Conservation (phyloP, 2,329 filamentous ascomycete genomes). For the Gnomoniopsis smithogilvyi region DNA sequence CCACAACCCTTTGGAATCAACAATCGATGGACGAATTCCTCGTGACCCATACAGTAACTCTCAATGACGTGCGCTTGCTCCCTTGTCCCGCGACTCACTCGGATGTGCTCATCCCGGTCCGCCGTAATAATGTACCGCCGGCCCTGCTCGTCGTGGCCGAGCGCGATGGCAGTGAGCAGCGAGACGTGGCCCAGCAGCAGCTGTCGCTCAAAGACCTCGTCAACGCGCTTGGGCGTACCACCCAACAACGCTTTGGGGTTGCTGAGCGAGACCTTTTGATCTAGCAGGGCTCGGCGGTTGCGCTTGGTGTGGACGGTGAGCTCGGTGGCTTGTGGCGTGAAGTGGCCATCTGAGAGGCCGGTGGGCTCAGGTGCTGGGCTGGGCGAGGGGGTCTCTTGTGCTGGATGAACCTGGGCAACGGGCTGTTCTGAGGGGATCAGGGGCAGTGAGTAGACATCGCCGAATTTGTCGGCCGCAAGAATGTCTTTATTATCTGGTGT, state of each 20-base stretch:
- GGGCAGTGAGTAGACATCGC: slow-evolving; percentile 89
- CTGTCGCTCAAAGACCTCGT: slow-evolving; percentile 65
- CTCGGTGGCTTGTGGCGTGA: slow-evolving; percentile 51
- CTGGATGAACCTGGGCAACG: not conserved
- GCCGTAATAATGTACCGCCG: slow-evolving; percentile 51
- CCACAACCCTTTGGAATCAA: slow-evolving; percentile 59
- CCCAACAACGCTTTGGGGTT: slow-evolving; percentile 11
- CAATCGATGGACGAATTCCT: slow-evolving; percentile 76
- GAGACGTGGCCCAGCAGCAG: slow-evolving; percentile 91
- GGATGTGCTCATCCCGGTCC: slow-evolving; percentile 71
- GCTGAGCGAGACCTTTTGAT: slow-evolving; percentile 49
- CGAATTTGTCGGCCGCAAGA: slow-evolving; percentile 89
- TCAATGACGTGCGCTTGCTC: slow-evolving; percentile 89
- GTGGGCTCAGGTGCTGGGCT: slow-evolving; percentile 13
- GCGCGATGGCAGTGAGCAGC: slow-evolving; percentile 76
- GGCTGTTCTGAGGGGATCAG: slow-evolving; percentile 44
- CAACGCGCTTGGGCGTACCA: slow-evolving; percentile 27
- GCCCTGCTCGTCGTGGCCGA: slow-evolving; percentile 42
- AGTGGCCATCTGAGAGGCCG: slow-evolving; percentile 28
- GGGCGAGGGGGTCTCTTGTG: slow-evolving; percentile 7
- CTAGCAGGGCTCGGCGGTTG: slow-evolving; percentile 57
- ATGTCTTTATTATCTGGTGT: slow-evolving; percentile 69
- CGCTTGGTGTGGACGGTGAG: slow-evolving; percentile 63
- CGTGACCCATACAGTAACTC: slow-evolving; percentile 83
- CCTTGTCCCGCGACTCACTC: slow-evolving; percentile 69